Base-by-base conservation (phyloP, 306 rosid species). In the Arachis hypogaea region DNA sequence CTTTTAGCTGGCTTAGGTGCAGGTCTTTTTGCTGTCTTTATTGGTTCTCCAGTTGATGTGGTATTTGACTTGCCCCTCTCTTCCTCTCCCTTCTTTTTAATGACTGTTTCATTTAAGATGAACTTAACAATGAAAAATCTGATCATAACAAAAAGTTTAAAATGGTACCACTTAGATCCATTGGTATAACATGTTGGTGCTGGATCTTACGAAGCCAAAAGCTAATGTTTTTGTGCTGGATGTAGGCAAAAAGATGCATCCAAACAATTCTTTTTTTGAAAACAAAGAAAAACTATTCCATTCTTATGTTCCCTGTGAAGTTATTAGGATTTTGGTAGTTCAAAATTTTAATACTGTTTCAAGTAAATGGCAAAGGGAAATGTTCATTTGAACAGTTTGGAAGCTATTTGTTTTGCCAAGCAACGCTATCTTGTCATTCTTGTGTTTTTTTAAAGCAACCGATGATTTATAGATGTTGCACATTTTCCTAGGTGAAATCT, bases 11-110 rank as follows among this genome's bases (percentile, higher is more conserved):
- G 99, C 85, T 80, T 88, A 86, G 98, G 93, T 75, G 97, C 99
- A 8, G 99, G 99, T 75, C 86, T 95, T 62, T 92, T 95, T 81
- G 99, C 99, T 16, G 96, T 92, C 72, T 90, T 85, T 72, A 79
- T 95, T 67, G 99, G 99, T 77, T 95, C 99, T 77, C 99, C 99
- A 2, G 95, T 92, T 82, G 99, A 95, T 74, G 97, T 95, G 95
- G 99, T 95, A 52, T 52, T 29, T 52, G 58, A 52, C 29, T 66
- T 55, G 47, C 18, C 6, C 5, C 1, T 41, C 50, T 4, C 44
- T 4, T 10, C 66, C 47, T 30, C n/a, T 64, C 14, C 16, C 2
- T 44, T 68, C 60, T 44, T 10, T 42, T 30, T 59, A 61, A 14
- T 7, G 59, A 33, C 68, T 55, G 18, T 2, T 3, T 28, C 28